Evolutionary conservation across 2,329 filamentous ascomycete species (phyloP).

Genomic region (Trichoderma afroharzianum): DNA sequence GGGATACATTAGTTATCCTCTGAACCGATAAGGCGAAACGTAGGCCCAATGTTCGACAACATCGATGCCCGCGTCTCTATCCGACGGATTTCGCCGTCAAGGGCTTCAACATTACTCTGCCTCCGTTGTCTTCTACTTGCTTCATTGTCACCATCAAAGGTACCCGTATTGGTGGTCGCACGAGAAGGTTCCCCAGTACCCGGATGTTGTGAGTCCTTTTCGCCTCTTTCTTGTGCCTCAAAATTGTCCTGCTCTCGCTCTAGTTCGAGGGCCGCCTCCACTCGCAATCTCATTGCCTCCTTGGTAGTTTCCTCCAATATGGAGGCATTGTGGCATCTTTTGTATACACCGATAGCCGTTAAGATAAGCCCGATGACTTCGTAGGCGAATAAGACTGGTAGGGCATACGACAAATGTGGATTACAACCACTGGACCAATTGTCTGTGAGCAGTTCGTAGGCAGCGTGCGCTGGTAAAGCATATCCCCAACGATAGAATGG

Average conservation of each 20-base stretch:
- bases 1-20: background rate
- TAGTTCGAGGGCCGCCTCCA: conserved; percentile 12
- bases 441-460: conserved; percentile 21
- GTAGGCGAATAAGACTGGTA: conserved; percentile 24
- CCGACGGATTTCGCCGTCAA: conserved; percentile 13
- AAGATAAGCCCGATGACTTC: conserved; percentile 18
- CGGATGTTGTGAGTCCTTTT: background rate
- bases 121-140: background rate
- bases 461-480: conserved; percentile 20
- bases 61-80: conserved; percentile 17
- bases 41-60: conserved; percentile 14
- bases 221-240: background rate
- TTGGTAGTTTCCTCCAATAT: conserved; percentile 19
- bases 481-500: conserved; percentile 22
- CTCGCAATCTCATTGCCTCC: conserved; percentile 17
- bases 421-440: conserved; percentile 23
- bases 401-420: conserved; percentile 20
- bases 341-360: conserved; percentile 19
- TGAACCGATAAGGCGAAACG: conserved; percentile 15
- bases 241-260: conserved; percentile 6
- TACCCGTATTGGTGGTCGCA: background rate
- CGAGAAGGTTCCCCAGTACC: background rate
- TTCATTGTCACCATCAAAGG: background rate
- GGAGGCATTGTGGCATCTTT: conserved; percentile 18
- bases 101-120: conserved; percentile 4